phyloP scores from a whole-genome alignment of 2,329 filamentous ascomycete genomes.

The Botrytis medusae region DNA sequence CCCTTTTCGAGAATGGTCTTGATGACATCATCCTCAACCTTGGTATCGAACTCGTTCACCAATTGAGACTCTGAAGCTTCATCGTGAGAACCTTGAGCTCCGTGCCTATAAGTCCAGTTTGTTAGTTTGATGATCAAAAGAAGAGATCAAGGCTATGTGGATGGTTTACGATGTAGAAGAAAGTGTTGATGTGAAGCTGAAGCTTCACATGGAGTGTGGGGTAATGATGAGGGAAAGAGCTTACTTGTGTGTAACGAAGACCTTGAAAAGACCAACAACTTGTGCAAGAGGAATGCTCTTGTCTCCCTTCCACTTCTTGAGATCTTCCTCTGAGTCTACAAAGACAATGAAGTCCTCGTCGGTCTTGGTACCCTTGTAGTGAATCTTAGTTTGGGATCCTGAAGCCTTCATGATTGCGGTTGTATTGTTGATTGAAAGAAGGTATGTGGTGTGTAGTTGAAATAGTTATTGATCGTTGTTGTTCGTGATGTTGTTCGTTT shows the following conservation, averaged over 20 bases:
- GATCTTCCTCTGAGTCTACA: constrained; percentile 58
- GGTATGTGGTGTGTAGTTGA: constrained; percentile 10
- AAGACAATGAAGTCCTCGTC: constrained; percentile 68
- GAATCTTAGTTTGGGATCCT: constrained; percentile 59
- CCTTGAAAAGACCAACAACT: constrained; percentile 83
- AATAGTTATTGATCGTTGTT: constrained; percentile 18
- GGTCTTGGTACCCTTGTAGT: constrained; percentile 67
- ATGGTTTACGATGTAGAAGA: background rate
- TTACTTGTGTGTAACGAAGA: constrained; percentile 89
- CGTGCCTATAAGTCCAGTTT: constrained; percentile 60
- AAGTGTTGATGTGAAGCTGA: background rate
- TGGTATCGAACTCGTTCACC: constrained; percentile 84
- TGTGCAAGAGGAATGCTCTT: constrained; percentile 75
- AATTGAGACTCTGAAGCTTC: constrained; percentile 71
- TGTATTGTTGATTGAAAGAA: constrained; percentile 13
- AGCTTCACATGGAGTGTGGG: background rate
- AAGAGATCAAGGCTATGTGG: background rate
- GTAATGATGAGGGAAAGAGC: constrained; percentile 40
- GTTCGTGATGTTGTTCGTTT: constrained; percentile 14
- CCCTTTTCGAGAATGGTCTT: constrained; percentile 79
- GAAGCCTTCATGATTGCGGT: constrained; percentile 52
- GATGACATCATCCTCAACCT: constrained; percentile 76
- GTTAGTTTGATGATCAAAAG: constrained; percentile 6
- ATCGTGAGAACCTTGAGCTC: constrained; percentile 77
- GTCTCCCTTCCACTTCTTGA: constrained; percentile 82